Conservation (phyloP, 2,329 filamentous ascomycete species). For the Laburnicola sp. region DNA sequence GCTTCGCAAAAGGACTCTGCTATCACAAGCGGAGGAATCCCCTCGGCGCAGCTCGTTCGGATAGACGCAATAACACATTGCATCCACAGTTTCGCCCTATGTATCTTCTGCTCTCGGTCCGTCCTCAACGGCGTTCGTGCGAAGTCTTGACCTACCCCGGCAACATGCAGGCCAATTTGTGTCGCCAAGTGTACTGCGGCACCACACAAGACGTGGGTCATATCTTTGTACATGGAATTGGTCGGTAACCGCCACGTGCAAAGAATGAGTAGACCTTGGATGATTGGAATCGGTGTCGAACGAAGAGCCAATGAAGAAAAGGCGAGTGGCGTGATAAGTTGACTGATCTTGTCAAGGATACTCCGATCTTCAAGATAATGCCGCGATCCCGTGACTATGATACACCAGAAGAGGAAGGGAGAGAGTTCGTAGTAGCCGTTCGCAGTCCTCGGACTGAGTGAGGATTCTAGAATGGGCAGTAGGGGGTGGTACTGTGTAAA, state of each 20-base stretch:
- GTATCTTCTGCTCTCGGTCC: conserved; percentile 39
- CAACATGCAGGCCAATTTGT: conserved; percentile 47
- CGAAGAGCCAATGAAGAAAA: conserved; percentile 44
- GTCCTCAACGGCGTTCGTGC: conserved; percentile 43
- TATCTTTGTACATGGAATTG: conserved; percentile 48
- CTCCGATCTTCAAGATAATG: conserved; percentile 44
- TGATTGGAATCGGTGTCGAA: conserved; percentile 44
- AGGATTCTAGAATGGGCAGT: conserved; percentile 40
- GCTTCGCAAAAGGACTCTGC: conserved; percentile 41
- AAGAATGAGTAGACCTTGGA: conserved; percentile 46
- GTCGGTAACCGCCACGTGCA: conserved; percentile 49
- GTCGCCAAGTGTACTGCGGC: conserved; percentile 48
- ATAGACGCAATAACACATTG: conserved; percentile 45
- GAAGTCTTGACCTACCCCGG: conserved; percentile 47
- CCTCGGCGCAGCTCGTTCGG: conserved; percentile 23
- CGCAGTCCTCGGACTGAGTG: conserved; percentile 32
- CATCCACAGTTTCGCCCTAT: conserved; percentile 44
- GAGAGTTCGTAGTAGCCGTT: conserved; percentile 42
- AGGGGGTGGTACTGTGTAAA: conserved; percentile 41
- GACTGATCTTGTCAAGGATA: conserved; percentile 37
- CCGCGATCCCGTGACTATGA: conserved; percentile 46
- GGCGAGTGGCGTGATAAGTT: conserved; percentile 42
- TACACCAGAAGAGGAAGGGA: conserved; percentile 47
- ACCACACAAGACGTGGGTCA: conserved; percentile 46
- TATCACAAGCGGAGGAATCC: conserved; percentile 38